Conservation (phyloP, 495 filamentous ascomycete genomes). For the Aspergillus haitiensis region DNA sequence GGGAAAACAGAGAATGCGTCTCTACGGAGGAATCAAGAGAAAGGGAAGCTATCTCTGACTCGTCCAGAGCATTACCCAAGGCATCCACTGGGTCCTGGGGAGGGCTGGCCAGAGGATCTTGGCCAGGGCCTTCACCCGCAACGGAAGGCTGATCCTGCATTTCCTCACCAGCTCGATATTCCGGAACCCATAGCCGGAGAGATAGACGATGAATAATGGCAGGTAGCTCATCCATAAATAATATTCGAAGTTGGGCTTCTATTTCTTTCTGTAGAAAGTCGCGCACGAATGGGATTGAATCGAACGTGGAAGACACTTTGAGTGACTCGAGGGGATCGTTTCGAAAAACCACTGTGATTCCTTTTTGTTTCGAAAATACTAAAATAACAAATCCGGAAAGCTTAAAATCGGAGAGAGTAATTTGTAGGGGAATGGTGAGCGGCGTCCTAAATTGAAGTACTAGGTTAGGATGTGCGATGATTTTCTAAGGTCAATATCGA, state of each 20-base stretch:
- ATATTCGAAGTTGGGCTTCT: conserved; percentile 83
- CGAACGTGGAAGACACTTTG: conserved; percentile 97
- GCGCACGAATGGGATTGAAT: conserved; percentile 96
- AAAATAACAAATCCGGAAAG: conserved; percentile 97
- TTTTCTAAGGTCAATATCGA: not conserved
- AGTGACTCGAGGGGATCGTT: conserved; percentile 97
- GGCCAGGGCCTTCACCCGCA: conserved; percentile 49
- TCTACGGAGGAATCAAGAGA: conserved; percentile 75
- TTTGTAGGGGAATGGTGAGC: conserved; percentile 93
- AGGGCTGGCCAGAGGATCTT: conserved; percentile 76
- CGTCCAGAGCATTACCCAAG: conserved; percentile 71
- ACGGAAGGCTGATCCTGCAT: conserved; percentile 34
- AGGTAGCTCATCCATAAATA: conserved; percentile 97
- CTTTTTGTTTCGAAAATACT: conserved; percentile 96
- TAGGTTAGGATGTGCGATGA: not conserved
- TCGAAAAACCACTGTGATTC: conserved; percentile 91
- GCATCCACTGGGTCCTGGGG: conserved; percentile 76
- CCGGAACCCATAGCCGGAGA: conserved; percentile 83
- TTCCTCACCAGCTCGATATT: conserved; percentile 68
- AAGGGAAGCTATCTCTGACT: conserved; percentile 68
- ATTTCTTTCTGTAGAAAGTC: conserved; percentile 97
- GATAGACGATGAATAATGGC: conserved; percentile 95
- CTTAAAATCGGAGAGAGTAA: conserved; percentile 93
- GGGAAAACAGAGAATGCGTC: conserved; percentile 80
- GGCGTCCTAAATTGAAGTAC: conserved; percentile 52